Evolutionary conservation across 2,329 filamentous ascomycete species (phyloP), one percentile per base, ranked within the genome.

Genomic region (Cyanodermella asteris): DNA sequence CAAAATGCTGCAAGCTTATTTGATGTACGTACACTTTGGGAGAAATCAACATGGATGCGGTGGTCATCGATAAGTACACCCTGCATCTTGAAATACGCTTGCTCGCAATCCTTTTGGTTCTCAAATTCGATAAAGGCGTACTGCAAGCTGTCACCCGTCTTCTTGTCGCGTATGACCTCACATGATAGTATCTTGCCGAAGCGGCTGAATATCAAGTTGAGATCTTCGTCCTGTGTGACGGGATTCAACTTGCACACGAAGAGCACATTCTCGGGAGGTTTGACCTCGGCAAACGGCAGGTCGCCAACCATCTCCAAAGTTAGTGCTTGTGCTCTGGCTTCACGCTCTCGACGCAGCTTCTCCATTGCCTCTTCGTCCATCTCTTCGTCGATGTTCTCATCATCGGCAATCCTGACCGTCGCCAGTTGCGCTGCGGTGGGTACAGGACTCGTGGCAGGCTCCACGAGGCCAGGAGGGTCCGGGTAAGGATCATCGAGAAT

Each of bases 241-340:
- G 87, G 87, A 39, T 97, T 97, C 21, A 97, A 60, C 47, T 97
- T 97, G 71, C 87, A 97, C 21, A 97, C 82, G 44, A 97, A 97
- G 2, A 97, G 60, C 9, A 97, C 72, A 46, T 97, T 94, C 52
- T 97, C 87, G 0, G 87, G 87, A 4, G 87, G 87, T 39, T 84
- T 90, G 38, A 97, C 82, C 50, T 97, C 87, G 30, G 87, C 87
- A 47, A 93, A 97, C 4, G 87, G 87, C 30, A 97, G 56, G 46
- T 97, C 87, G 21, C 87, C 87, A 50, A 97, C 87, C 71, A 97
- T 90, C 53, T 97, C 87, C 23, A 97, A 61, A 2, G 84, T 94
- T 40, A 97, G 55, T 1, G 87, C 87, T 47, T 94, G 87, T 1
- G 84, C 84, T 32, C 82, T 69, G 5, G 87, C 87, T 47, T 97